phyloP scores from a whole-genome alignment of 345 rosid species.

The Populus davidiana region DNA sequence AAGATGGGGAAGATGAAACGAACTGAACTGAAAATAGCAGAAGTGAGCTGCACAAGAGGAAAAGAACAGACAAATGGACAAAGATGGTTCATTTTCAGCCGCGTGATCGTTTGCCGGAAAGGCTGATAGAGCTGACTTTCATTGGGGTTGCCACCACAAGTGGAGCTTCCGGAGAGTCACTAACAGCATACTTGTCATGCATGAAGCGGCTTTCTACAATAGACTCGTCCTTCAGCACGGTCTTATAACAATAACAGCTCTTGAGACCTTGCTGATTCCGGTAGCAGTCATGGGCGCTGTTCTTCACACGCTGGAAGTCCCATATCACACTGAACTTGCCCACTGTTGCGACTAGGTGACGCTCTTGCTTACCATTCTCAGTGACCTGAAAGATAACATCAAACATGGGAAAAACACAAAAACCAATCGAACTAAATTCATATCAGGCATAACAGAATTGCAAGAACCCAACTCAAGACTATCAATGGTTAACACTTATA shows the following conservation, averaged over 20 bases:
- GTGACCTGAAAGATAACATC: slow-evolving; percentile 56
- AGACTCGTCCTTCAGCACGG: slow-evolving; percentile 83
- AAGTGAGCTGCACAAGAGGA: slow-evolving; percentile 10
- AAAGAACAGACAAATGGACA: background rate
- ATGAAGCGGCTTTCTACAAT: slow-evolving; percentile 92
- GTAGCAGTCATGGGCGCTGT: slow-evolving; percentile 78
- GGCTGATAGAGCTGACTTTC: slow-evolving; percentile 94
- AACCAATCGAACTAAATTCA: background rate
- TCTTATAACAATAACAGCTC: slow-evolving; percentile 96
- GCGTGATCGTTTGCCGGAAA: slow-evolving; percentile 56
- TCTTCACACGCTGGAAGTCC: slow-evolving; percentile 97
- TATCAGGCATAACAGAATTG: background rate
- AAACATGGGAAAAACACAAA: background rate
- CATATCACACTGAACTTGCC: slow-evolving; percentile 96
- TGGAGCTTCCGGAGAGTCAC: slow-evolving; percentile 87
- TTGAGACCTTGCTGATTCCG: slow-evolving; percentile 85
- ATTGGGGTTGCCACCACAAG: slow-evolving; percentile 89
- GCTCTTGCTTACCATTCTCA: slow-evolving; percentile 86
- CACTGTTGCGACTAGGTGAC: slow-evolving; percentile 83
- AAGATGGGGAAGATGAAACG: background rate
- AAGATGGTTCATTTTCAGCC: slow-evolving; percentile 14
- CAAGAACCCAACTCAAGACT: background rate
- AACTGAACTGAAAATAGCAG: background rate
- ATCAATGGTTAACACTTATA: background rate
- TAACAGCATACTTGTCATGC: slow-evolving; percentile 75